Base-by-base conservation (phyloP, 1,139 yeast genomes). In the Suhomyces choctaworum region DNA sequence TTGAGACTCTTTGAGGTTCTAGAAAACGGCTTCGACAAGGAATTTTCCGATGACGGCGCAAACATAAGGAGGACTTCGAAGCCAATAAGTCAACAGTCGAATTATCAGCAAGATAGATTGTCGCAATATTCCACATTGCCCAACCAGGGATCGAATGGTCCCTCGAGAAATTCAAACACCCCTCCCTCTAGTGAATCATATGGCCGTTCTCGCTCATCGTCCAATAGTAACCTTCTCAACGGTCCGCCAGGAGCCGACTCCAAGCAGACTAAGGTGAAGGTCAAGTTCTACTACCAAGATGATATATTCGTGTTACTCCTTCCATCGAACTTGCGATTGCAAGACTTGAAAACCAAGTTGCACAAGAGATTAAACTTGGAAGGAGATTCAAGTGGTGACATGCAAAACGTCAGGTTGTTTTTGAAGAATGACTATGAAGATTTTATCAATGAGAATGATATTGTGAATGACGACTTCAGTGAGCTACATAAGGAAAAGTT, bases 301-400 rank as follows among this genome's bases (percentile, higher is more conserved):
- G 97, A 90, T 57, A 83, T 90, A 17, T 88, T 92, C 67, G 97
- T 96, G 7, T 71, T 92, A 38, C 70, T 87, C 39, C 76, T 92
- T 31, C 85, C 90, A 9, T 62, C 75, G 5, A 74, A 72, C 45
- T 76, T 82, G 32, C 65, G 80, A 4, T 69, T 84, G 38, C 66
- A 60, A 23, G 89, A 82, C 36, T 64, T 92, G 42, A 77, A 78
- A 50, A 65, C 70, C 21, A 78, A 82, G 51, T 76, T 90, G 35
- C 68, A 74, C 34, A 82, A 85, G 39, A 71, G 97, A 39, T 72
- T 90, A 34, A 72, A 64, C 40, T 44, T 55, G 40, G 52, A 46
- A 7, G 34, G 29, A 5, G 27, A 21, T 7, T 12, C 25, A 3
- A 32, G 22, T 7, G 27, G 13, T n/a, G 28, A 28, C 7, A 39